Evolutionary conservation across 228 moss, liverwort and hornwort genomes (phyloP).

Genomic region (Sphagnum magellanicum): DNA sequence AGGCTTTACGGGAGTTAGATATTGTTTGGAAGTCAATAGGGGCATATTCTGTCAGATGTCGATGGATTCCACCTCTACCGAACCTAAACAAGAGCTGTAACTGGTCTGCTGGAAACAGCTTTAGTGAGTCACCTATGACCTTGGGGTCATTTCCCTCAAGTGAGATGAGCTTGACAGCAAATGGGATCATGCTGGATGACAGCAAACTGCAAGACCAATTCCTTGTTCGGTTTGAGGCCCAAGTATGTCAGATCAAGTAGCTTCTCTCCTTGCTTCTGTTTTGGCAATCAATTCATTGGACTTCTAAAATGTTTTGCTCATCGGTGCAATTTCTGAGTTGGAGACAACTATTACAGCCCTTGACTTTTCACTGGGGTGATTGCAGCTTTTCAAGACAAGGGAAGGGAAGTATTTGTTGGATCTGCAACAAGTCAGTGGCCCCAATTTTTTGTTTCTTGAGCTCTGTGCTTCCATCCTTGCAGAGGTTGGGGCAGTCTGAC

Average conservation of each 20-base stretch:
- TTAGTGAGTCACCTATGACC: constrained; percentile 73
- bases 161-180: constrained; percentile 22
- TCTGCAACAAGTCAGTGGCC: constrained; percentile 81
- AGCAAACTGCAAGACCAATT: constrained; percentile 26
- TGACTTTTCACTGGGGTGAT: background rate
- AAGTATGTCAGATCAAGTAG: constrained; percentile 15
- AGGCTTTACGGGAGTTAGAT: constrained; percentile 66
- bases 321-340: too few species aligned
- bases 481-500: constrained; percentile 13
- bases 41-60: constrained; percentile 82
- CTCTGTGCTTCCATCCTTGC: constrained; percentile 81
- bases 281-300: too few species aligned
- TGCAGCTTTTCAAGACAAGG: constrained; percentile 84
- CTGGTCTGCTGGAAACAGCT: constrained; percentile 49
- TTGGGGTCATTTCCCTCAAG: constrained; percentile 44
- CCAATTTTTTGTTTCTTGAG: constrained; percentile 84
- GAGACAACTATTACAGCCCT: too few species aligned
- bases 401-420: constrained; percentile 79
- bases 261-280: too few species aligned
- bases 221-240: constrained; percentile 56
- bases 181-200: constrained; percentile 20
- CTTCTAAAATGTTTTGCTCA: too few species aligned
- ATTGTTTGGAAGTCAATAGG: constrained; percentile 85
- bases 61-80: constrained; percentile 63
- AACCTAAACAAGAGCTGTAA: constrained; percentile 28